These are phyloP conservation scores for Pichia pseudocactophila DNA, from an alignment of 805 yeast species.

Conservation along the genomic window DNA sequence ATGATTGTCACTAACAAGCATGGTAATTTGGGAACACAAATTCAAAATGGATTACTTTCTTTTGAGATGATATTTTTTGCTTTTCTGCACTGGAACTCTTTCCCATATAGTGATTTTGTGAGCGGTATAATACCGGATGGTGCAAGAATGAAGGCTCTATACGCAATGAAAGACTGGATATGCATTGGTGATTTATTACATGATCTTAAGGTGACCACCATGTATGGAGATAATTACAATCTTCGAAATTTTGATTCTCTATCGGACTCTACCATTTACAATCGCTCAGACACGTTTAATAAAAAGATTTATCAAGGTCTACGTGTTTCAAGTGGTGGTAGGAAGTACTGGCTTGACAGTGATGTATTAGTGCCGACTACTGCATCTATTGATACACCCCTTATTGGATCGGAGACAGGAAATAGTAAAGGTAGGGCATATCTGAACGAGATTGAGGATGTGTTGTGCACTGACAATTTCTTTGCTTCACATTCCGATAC, in stretches of 20 bases:
- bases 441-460: neutral
- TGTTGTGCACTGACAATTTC: too few relatives aligned
- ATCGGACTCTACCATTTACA: constrained; percentile 27
- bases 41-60: constrained; percentile 74
- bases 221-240: constrained; percentile 65
- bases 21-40: constrained; percentile 36
- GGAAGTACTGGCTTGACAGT: constrained; percentile 67
- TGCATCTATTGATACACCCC: constrained; percentile 3
- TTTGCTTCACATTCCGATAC: constrained; percentile 2
- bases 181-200: constrained; percentile 69
- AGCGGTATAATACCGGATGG: constrained; percentile 55
- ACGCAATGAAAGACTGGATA: constrained; percentile 69
- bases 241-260: constrained; percentile 78
- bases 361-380: neutral
- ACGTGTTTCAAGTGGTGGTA: constrained; percentile 71
- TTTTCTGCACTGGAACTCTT: constrained; percentile 79
- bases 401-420: constrained; percentile 10
- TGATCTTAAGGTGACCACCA: constrained; percentile 65
- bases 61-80: constrained; percentile 82
- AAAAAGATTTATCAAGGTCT: constrained; percentile 70
- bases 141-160: constrained; percentile 47
- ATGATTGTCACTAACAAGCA: constrained; percentile 21
- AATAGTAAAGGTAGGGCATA: neutral
- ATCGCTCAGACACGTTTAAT: constrained; percentile 40
- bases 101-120: constrained; percentile 67